A percentile compares a stretch with the other conserved stretches of the same genome.
phyloP scores from a whole-genome alignment of 148 eudicot genomes.

The Chenopodium album region DNA sequence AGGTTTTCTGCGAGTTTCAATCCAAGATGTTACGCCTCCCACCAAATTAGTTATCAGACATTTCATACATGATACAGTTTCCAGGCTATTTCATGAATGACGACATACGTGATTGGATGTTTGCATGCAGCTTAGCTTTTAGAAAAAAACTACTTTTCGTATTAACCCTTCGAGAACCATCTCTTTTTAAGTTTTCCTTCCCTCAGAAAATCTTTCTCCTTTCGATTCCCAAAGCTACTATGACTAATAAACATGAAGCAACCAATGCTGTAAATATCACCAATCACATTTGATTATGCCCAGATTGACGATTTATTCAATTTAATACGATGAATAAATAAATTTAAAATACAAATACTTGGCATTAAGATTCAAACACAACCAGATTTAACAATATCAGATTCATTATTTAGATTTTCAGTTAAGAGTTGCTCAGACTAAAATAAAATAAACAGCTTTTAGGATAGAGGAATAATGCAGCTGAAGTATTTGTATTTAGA shows the following conservation, averaged over 20 bases:
- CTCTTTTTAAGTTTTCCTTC: not conserved
- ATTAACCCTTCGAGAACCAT: not conserved
- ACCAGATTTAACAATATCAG: not conserved
- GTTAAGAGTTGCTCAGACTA: not conserved
- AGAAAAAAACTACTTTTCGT: not conserved
- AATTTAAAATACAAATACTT: not conserved
- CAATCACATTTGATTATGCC: not conserved
- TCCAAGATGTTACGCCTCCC: no score
- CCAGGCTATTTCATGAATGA: not conserved
- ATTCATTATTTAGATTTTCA: not conserved
- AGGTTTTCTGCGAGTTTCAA: no score
- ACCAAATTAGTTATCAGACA: not conserved
- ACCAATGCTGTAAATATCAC: not conserved
- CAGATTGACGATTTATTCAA: not conserved
- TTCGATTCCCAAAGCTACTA: not conserved
- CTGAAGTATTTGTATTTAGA: not conserved
- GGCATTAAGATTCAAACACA: not conserved
- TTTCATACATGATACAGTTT: not conserved
- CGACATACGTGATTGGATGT: not conserved
- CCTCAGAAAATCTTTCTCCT: not conserved
- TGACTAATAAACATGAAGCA: not conserved
- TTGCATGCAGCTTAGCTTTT: not conserved
- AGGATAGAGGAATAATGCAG: not conserved
- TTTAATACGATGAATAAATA: no score
- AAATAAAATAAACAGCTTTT: not conserved